These are phyloP conservation scores for Aspergillus persii DNA, from an alignment of 2,329 filamentous ascomycete species.

Conservation along the genomic window DNA sequence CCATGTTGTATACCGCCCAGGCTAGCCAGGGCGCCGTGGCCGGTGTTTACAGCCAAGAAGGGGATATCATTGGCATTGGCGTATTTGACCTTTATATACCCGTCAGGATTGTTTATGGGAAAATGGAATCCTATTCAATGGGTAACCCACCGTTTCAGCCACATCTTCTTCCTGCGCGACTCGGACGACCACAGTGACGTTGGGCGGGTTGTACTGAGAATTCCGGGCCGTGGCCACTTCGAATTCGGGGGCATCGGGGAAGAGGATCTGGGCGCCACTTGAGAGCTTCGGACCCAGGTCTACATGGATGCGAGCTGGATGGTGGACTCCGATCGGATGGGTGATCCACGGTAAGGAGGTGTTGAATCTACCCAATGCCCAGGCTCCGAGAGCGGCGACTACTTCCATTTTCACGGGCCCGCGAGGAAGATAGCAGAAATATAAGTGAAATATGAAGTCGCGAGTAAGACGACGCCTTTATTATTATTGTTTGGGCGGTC, in stretches of 20 bases:
- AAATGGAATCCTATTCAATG: neutral
- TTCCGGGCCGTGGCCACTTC: slow-evolving; percentile 9
- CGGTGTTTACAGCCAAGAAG: slow-evolving; percentile 14
- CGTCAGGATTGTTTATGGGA: neutral
- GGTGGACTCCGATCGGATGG: neutral
- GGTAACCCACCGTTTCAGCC: slow-evolving; percentile 6
- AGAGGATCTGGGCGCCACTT: slow-evolving; percentile 6
- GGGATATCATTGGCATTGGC: slow-evolving; percentile 10
- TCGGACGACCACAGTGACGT: slow-evolving; percentile 14
- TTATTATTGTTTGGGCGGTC: neutral
- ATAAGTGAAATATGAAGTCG: no score
- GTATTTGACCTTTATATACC: slow-evolving; percentile 10
- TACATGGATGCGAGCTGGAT: neutral
- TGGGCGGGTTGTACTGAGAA: slow-evolving; percentile 9
- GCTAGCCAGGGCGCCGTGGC: slow-evolving; percentile 8
- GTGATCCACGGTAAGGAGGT: neutral
- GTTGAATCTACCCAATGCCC: neutral
- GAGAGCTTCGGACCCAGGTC: slow-evolving; percentile 6
- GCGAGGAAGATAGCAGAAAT: neutral
- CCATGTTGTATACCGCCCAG: slow-evolving; percentile 11
- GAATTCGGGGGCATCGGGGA: slow-evolving; percentile 3
- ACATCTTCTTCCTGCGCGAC: slow-evolving; percentile 11
- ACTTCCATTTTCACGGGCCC: neutral
- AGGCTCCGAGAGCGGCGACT: neutral
- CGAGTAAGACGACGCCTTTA: neutral